Base-by-base conservation (phyloP, 1,284 basidiomycete genomes). In the Trichosporon sp. region DNA sequence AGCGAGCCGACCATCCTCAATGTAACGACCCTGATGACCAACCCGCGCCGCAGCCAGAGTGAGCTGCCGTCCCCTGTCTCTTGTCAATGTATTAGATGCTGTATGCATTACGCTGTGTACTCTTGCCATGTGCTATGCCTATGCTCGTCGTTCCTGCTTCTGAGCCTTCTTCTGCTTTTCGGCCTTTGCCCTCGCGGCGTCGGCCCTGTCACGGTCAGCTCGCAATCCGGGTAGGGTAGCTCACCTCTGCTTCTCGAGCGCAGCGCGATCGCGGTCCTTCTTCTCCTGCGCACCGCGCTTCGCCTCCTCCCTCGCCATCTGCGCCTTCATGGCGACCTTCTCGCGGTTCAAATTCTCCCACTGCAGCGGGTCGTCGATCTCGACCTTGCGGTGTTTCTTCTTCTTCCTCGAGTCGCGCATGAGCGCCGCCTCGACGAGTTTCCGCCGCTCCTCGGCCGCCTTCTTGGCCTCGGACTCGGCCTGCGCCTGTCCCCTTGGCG, bases 111-210 rank as follows among this genome's bases (percentile, higher is more conserved):
- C 26, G 19, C 19, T 43, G 64, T 65, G 64, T 65, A 65, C 21
- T 31, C 38, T 38, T 38, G 19, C 19, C 21, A 19, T 40, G 19
- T 3, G 26, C 4, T 5, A 19, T 14, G 38, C n/a, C 38, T 68
- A 83, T 14, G 76, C 83, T 43, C 83, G 70, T 14, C 82, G 73
- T 71, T 85, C 82, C 71, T 79, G 79, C 75, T 84, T 85, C 21
- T 78, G 78, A 2, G 81, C 83, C 72, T 83, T 84, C 74, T 83
- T 83, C 78, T 84, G 81, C 74, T 81, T 80, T 37, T 84, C 84
- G 7, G 81, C 80, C 69, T 84, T 84, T 2, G 81, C 80, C 71
- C 81, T 81, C 0, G 82, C 83, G 66, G 77, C 74, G 73, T 84
- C 83, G 14, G 80, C 81, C 16, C 83, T 84, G 67, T 31, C 35